Base-by-base conservation (phyloP, 306 rosid genomes). In the Rubus parviflorus region DNA sequence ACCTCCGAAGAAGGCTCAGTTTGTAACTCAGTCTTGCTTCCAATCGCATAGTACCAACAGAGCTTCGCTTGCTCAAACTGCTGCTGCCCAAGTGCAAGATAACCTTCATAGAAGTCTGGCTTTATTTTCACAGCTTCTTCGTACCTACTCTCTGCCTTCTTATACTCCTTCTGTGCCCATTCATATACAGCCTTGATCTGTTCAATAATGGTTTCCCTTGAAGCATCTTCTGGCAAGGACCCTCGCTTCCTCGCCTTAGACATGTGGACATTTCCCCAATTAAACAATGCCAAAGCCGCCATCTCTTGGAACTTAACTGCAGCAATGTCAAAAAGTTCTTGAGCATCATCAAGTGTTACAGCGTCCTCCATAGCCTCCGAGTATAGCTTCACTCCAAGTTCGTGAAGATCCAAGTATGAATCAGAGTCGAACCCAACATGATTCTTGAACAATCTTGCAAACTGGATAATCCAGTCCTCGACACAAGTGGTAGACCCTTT, bases 341-440 rank as follows among this genome's bases (percentile, higher is more conserved):
- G 97, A 67, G 98, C 98, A 74, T 77, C 91, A 35, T 87, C 93
- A 49, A 67, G 74, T 15, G 92, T 85, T 76, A 89, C 89, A 0
- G 82, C 5, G 41, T 92, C 98, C 87, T 94, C 97, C 94, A 92
- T 90, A 5, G 97, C 98, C 79, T 87, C 90, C 0, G 98, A 87
- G 80, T 92, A 92, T 22, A 94, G 56, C 83, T 90, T 92, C 97
- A 90, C 89, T 5, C 98, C 95, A 65, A 90, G 84, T 86, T 88
- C 96, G 17, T 94, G 98, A 79, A 94, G 91, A 84, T 92, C 93
- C 87, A 94, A 79, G 85, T 90, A 94, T 0, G 88, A 68, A 83
- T 90, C 97, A 61, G 97, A 92, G 82, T 90, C 98, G 60, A 94
- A 90, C 49, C 97, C 98, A 72, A 94, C 97, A 76, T 92, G 97